Conservation (phyloP, 805 yeast species). For the Pichia phayaonensis region DNA sequence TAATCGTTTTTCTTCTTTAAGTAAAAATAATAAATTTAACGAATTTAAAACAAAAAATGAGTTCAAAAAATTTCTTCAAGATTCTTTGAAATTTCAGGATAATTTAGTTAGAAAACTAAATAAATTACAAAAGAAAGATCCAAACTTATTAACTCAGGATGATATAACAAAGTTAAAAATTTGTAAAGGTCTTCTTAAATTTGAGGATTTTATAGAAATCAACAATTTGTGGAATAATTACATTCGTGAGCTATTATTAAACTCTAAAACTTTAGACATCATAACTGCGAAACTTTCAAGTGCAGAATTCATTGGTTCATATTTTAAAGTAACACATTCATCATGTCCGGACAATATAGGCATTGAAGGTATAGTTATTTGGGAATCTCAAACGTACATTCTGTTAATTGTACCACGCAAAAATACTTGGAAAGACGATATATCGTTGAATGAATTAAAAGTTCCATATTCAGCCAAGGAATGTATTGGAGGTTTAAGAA, state of each 20-base stretch:
- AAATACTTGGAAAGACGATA: slow-evolving; percentile 30
- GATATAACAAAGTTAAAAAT: slow-evolving; percentile 15
- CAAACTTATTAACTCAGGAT: slow-evolving; percentile 16
- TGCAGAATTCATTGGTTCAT: slow-evolving; percentile 80
- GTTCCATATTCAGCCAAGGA: slow-evolving; percentile 22
- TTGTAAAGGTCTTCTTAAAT: slow-evolving; percentile 26
- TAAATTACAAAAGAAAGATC: slow-evolving; percentile 17
- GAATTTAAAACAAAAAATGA: slow-evolving; percentile 30
- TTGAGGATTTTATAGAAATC: slow-evolving; percentile 46
- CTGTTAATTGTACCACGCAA: slow-evolving; percentile 47
- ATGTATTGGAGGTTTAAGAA: slow-evolving; percentile 53
- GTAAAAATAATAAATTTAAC: slow-evolving; percentile 17
- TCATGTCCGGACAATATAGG: slow-evolving; percentile 53
- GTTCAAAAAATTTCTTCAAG: slow-evolving; percentile 34
- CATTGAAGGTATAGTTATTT: slow-evolving; percentile 63
- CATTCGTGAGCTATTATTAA: slow-evolving; percentile 45
- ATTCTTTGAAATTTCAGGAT: slow-evolving; percentile 33
- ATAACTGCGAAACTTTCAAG: slow-evolving; percentile 54
- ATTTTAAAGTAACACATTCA: slow-evolving; percentile 49
- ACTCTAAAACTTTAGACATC: slow-evolving; percentile 17
- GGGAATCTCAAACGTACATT: slow-evolving; percentile 75
- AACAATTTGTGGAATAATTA: slow-evolving; percentile 70
- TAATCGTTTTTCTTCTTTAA: not conserved
- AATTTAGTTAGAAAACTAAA: slow-evolving; percentile 32
- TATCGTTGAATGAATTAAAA: slow-evolving; percentile 14